Conservation (phyloP, 2,329 filamentous ascomycete genomes). For the Rachicladosporium sp. region DNA sequence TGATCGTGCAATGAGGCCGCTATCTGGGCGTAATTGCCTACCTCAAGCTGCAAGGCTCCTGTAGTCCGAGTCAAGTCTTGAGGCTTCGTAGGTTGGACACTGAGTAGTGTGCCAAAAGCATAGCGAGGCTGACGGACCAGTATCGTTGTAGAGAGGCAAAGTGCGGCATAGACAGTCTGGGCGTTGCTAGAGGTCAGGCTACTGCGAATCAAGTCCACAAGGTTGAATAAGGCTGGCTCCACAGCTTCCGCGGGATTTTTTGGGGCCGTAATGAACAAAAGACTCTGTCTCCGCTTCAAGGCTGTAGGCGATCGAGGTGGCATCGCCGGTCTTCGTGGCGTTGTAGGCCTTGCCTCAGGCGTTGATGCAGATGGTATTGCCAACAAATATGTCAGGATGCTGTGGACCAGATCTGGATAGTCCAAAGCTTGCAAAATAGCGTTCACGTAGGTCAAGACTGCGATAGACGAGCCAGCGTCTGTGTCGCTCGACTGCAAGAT, state of each 20-base stretch:
- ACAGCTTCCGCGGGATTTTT: constrained; percentile 61
- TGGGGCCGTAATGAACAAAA: constrained; percentile 73
- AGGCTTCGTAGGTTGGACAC: constrained; percentile 48
- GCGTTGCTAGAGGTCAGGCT: constrained; percentile 73
- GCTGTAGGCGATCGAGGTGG: constrained; percentile 41
- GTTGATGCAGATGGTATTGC: constrained; percentile 53
- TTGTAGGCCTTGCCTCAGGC: constrained; percentile 1
- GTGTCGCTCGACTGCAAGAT: constrained; percentile 93
- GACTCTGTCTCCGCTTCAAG: constrained; percentile 71
- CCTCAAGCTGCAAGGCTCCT: constrained; percentile 62
- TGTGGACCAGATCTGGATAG: constrained; percentile 85
- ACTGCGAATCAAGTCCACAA: constrained; percentile 80
- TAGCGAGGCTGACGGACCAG: constrained; percentile 80
- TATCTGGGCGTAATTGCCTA: constrained; percentile 57
- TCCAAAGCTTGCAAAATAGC: constrained; percentile 84
- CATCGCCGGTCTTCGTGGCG: constrained; percentile 1
- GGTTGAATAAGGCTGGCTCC: constrained; percentile 80
- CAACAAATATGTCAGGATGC: constrained; percentile 84
- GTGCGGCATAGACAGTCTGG: constrained; percentile 79
- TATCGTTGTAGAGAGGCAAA: constrained; percentile 78
- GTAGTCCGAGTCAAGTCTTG: constrained; percentile 50
- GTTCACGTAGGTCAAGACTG: constrained; percentile 84
- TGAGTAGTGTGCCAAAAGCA: constrained; percentile 63
- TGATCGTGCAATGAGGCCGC: constrained; percentile 58
- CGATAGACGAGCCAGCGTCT: constrained; percentile 90